phyloP scores from a whole-genome alignment of 768 basidiomycete species.

The Suillus subaureus region DNA sequence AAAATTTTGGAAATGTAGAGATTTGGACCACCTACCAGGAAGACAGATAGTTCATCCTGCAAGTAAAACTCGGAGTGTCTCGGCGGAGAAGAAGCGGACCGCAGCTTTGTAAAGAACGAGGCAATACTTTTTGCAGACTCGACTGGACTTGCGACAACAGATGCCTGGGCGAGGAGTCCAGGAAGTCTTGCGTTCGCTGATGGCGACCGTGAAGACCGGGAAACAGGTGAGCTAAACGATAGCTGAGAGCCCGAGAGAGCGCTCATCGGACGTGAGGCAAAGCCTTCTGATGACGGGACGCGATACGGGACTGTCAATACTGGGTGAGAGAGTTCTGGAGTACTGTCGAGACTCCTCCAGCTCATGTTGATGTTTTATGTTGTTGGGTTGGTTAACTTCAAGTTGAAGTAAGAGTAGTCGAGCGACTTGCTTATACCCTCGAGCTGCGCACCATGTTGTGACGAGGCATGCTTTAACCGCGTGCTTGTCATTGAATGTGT shows the following conservation, averaged over 20 bases:
- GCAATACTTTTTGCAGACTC: constrained; percentile 10
- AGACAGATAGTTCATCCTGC: constrained; percentile 22
- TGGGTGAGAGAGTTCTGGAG: constrained; percentile 2
- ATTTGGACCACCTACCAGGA: constrained; percentile 17
- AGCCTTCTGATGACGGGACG: constrained; percentile 7
- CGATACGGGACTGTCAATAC: constrained; percentile 7
- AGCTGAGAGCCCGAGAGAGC: constrained; percentile 8
- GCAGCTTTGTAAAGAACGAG: constrained; percentile 11
- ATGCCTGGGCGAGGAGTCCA: constrained; percentile 6
- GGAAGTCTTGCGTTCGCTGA: not conserved
- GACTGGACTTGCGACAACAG: constrained; percentile 7
- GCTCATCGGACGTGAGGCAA: constrained; percentile 9
- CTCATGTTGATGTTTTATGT: constrained; percentile 2
- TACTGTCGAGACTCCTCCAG: constrained; percentile 12
- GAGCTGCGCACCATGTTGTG: not conserved
- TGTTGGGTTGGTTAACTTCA: not conserved
- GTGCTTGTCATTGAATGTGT: not conserved
- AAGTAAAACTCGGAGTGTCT: constrained; percentile 23
- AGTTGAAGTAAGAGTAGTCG: not conserved
- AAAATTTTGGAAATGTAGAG: not conserved
- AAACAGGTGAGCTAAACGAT: constrained; percentile 6
- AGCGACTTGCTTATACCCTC: not conserved
- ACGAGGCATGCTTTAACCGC: not conserved
- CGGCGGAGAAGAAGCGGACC: constrained; percentile 1
- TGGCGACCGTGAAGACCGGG: constrained; percentile 3